Base-by-base conservation (phyloP, 257 asterid genomes). In the Capsicum baccatum region DNA sequence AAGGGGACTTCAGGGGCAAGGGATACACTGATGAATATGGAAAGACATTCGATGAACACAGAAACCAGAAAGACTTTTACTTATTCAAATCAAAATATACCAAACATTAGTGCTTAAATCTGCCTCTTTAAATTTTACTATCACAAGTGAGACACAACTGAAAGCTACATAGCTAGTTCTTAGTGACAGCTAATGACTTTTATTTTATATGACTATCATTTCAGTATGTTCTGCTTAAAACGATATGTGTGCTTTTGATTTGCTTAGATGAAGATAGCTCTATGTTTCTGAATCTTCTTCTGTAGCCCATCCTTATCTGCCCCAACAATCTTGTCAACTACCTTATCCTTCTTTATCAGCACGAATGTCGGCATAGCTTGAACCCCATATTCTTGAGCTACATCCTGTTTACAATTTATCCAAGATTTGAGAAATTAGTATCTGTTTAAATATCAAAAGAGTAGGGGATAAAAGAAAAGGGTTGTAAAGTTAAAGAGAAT, bases 291-390 rank as follows among this genome's bases (percentile, higher is more conserved):
- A 71, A 83, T 56, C 55, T 70, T 83, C 15, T 54, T 57, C 58
- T 42, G 81, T 14, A 83, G 85, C 44, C 55, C 85, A 52, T 83
- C 82, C 37, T 83, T 83, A 5, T 83, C 58, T 70, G 81, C 70
- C 17, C 81, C 81, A 56, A 69, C 70, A 57, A 83, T 37, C 37
- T 82, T 87, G 3, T 84, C 88, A 16, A 90, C 44, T 48, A 83
- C 85, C 54, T 83, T 86, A 6, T 88, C 88, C 6, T 39, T 70
- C 86, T 83, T 89, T 54, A 84, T 79, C 78, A 86, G 67, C 68
- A 87, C 14, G 39, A 90, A 90, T 1, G 88, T 87, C n/a, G 91
- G 92, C 86, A 89, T 86, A n/a, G 80, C 68, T 33, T 83, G 83
- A 63, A 86, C 79, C 6, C 67, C 86, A 64, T 55, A 87, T 12